Percentiles rank a stretch among this genome's conserved stretches.
phyloP scores from a whole-genome alignment of 2,329 filamentous ascomycete genomes.

The Fusarium odoratissimum region DNA sequence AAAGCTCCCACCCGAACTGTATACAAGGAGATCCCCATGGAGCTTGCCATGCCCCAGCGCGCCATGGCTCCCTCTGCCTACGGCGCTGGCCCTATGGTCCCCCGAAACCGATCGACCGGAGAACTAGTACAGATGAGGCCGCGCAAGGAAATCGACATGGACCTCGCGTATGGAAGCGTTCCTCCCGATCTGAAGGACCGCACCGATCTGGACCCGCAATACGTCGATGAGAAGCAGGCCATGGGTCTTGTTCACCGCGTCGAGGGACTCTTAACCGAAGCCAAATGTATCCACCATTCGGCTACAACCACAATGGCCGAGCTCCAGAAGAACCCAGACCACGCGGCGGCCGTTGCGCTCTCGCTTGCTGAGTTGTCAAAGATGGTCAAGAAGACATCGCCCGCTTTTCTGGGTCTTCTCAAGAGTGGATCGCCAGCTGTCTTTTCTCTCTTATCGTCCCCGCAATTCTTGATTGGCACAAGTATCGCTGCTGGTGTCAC shows the following conservation, averaged over 20 bases:
- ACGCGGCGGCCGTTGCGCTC: conserved; percentile 91
- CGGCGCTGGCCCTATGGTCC: conserved; percentile 46
- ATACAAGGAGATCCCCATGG: conserved; percentile 56
- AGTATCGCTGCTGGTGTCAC: conserved; percentile 93
- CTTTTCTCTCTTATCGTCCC: conserved; percentile 86
- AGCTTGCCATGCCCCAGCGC: conserved; percentile 52
- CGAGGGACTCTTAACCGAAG: conserved; percentile 84
- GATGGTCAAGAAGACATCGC: conserved; percentile 84
- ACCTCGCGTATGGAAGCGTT: conserved; percentile 89
- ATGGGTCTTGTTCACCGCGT: conserved; percentile 76
- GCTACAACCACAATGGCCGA: conserved; percentile 85
- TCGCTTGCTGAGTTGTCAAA: conserved; percentile 92
- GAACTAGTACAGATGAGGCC: conserved; percentile 46
- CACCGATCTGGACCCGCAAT: conserved; percentile 59
- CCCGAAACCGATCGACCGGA: conserved; percentile 55
- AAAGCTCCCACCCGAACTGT: conserved; percentile 53
- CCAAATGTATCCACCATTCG: conserved; percentile 87
- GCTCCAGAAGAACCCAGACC: conserved; percentile 78
- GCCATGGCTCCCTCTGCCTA: conserved; percentile 40
- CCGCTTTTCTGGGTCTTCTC: conserved; percentile 78
- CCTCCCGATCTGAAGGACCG: conserved; percentile 72
- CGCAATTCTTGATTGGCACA: conserved; percentile 93
- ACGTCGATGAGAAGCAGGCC: conserved; percentile 66
- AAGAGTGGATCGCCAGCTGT: conserved; percentile 87
- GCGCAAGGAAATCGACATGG: conserved; percentile 79